A percentile compares a stretch with the other conserved stretches of the same genome.
Evolutionary conservation across 306 rosid species (phyloP).

Genomic region (Glycine soja): DNA sequence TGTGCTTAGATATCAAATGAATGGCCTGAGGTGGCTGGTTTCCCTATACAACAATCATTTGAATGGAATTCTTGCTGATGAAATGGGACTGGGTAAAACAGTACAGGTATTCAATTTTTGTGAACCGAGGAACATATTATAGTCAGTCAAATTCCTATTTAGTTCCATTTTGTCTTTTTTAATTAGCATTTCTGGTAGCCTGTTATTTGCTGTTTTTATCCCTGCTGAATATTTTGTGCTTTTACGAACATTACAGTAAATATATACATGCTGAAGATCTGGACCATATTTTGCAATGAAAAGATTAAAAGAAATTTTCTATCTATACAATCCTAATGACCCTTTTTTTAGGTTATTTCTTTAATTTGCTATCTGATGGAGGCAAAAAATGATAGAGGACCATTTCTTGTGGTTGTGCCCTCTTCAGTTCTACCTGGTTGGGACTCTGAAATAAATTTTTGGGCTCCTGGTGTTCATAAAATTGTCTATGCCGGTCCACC

Average conservation of each 20-base stretch:
- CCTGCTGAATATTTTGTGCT: slow-evolving; percentile 7
- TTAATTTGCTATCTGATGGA: slow-evolving; percentile 98
- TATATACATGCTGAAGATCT: slow-evolving; percentile 25
- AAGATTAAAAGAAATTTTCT: slow-evolving; percentile 11
- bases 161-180: background rate
- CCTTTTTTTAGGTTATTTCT: slow-evolving; percentile 79
- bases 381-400: slow-evolving; percentile 95
- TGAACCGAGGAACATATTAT: background rate
- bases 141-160: slow-evolving; percentile 10
- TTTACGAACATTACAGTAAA: slow-evolving; percentile 15
- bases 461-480: slow-evolving; percentile 85
- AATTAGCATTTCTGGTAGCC: background rate
- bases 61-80: slow-evolving; percentile 99
- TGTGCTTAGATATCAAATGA: slow-evolving; percentile 92
- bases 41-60: slow-evolving; percentile 94
- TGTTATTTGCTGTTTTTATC: slow-evolving; percentile 17
- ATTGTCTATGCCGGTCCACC: slow-evolving; percentile 96
- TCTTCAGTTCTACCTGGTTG: slow-evolving; percentile 99
- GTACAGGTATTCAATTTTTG: slow-evolving; percentile 77
- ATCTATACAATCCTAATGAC: slow-evolving; percentile 35
- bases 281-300: slow-evolving; percentile 30
- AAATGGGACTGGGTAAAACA: slow-evolving; percentile 99
- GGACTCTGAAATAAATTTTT: slow-evolving; percentile 91
- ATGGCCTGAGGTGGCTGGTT: slow-evolving; percentile 97
- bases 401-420: slow-evolving; percentile 98